These are phyloP conservation scores for Avena insularis DNA, from an alignment of 176 grass and related monocot genomes.

Conservation along the genomic window DNA sequence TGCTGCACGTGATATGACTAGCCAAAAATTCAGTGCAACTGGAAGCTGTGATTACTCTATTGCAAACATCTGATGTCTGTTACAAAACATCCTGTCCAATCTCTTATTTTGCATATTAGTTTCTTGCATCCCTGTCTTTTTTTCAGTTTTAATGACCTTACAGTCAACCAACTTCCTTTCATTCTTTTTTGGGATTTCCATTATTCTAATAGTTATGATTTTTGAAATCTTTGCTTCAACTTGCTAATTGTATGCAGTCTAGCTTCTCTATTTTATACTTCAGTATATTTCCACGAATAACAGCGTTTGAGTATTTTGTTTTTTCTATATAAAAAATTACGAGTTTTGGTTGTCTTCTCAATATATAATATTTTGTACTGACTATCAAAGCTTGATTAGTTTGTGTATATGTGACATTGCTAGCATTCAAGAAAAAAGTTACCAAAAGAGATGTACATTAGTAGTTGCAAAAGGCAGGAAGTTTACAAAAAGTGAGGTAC, in stretches of 20 bases:
- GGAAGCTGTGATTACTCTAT: not conserved
- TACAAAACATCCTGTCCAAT: not conserved
- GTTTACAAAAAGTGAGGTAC: not conserved
- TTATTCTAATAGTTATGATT: not conserved
- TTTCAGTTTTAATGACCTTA: not conserved
- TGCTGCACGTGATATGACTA: not conserved
- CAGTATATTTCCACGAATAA: not conserved
- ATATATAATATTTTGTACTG: not conserved
- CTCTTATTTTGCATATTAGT: not conserved
- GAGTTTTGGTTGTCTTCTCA: not conserved
- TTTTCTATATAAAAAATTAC: not conserved
- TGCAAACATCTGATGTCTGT: not conserved
- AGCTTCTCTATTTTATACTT: not conserved
- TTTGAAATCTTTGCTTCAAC: not conserved
- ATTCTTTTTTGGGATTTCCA: not conserved
- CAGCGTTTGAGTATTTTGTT: not conserved
- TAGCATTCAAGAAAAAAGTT: not conserved
- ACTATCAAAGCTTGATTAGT: not conserved
- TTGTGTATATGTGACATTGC: not conserved
- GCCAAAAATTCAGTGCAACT: conserved; percentile 1
- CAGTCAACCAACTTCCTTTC: not conserved
- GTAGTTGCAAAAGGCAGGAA: not conserved
- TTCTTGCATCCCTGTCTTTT: not conserved
- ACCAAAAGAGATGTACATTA: not conserved
- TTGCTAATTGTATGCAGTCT: not conserved